These are phyloP conservation scores for Coniosporium uncinatum DNA, from an alignment of 2,329 filamentous ascomycete species.

Conservation along the genomic window DNA sequence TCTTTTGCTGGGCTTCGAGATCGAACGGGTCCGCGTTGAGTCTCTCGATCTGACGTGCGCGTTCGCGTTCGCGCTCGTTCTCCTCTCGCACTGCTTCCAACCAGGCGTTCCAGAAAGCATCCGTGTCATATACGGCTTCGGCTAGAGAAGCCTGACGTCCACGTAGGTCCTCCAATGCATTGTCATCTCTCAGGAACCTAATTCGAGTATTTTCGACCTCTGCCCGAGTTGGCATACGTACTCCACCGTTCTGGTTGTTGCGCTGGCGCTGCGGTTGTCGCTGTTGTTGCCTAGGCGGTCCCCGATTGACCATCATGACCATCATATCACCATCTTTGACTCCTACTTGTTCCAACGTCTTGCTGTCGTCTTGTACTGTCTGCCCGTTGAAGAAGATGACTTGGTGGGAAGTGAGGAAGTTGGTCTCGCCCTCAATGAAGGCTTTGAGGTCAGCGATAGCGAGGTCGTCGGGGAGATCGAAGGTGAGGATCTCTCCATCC, in stretches of 20 bases:
- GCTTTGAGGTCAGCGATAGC: conserved; percentile 82
- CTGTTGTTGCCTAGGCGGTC: conserved; percentile 2
- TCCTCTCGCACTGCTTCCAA: conserved; percentile 64
- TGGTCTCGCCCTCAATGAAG: conserved; percentile 80
- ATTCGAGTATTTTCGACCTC: conserved; percentile 76
- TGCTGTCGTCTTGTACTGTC: conserved; percentile 65
- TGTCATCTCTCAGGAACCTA: conserved; percentile 75
- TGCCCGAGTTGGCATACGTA: conserved; percentile 2
- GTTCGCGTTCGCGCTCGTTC: conserved; percentile 65
- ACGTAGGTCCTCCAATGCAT: conserved; percentile 64
- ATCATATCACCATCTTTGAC: conserved; percentile 92
- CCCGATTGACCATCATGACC: conserved; percentile 64
- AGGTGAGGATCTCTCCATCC: conserved; percentile 71
- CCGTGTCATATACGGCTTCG: conserved; percentile 67
- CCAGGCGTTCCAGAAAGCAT: conserved; percentile 70
- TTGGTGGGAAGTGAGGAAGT: conserved; percentile 66
- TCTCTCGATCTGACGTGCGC: conserved; percentile 76
- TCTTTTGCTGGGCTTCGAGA: conserved; percentile 82
- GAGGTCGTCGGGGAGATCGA: conserved; percentile 80
- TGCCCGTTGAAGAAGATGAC: conserved; percentile 89
- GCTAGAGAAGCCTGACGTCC: conserved; percentile 73
- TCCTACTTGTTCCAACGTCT: conserved; percentile 76
- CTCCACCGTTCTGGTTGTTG: conserved; percentile 3
- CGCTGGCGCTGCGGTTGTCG: conserved; percentile 1
- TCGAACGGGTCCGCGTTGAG: conserved; percentile 96